Evolutionary conservation across 768 basidiomycete genomes (phyloP).

Genomic region (Chiua virens): DNA sequence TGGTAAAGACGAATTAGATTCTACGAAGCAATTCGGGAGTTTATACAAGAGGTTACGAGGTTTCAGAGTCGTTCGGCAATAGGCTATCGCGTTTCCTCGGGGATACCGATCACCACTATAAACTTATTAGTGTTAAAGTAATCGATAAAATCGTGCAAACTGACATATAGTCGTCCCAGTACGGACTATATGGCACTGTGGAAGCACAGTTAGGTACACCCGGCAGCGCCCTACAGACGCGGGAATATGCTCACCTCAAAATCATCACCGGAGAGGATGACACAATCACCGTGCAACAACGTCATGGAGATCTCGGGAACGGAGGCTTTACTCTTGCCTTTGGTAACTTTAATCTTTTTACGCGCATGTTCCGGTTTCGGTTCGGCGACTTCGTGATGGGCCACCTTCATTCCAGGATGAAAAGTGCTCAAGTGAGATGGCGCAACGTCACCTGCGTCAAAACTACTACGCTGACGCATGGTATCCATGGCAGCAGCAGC

Average conservation of each 20-base stretch:
- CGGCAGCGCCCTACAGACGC: neutral
- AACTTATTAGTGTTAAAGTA: conserved; percentile 8
- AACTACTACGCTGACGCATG: neutral
- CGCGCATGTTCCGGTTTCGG: conserved; percentile 1
- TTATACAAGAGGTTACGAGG: neutral
- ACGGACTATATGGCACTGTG: conserved; percentile 29
- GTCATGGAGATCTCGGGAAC: conserved; percentile 29
- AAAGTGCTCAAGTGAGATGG: neutral
- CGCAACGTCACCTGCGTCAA: neutral
- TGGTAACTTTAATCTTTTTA: conserved; percentile 19
- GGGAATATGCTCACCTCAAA: conserved; percentile 38
- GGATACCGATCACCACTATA: conserved; percentile 29
- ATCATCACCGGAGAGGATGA: conserved; percentile 37
- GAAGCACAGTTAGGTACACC: conserved; percentile 1
- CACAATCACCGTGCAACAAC: conserved; percentile 40
- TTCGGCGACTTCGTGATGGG: conserved; percentile 1
- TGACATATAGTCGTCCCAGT: conserved; percentile 32
- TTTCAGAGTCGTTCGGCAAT: no score
- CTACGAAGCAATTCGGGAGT: conserved; percentile 3
- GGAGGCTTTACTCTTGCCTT: conserved; percentile 16
- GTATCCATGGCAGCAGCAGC: conserved; percentile 8
- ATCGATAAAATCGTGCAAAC: conserved; percentile 10
- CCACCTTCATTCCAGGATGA: neutral
- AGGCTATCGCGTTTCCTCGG: conserved; percentile 10
- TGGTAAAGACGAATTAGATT: neutral